Conservation (phyloP, 345 rosid genomes). For the Gossypium anomalum region DNA sequence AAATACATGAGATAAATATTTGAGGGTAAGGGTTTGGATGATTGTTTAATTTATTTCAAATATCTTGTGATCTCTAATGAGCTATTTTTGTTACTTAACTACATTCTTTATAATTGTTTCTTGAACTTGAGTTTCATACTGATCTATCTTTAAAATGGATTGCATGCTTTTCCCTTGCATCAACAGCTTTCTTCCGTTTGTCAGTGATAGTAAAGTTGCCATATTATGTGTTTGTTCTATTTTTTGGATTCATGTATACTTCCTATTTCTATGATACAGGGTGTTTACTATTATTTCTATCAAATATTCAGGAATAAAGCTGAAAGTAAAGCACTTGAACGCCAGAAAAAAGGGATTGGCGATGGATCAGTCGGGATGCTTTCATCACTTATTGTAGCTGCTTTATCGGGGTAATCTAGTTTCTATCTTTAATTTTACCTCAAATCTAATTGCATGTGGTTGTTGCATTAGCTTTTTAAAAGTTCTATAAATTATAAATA, state of each 20-base stretch:
- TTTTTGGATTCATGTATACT: constrained; percentile 31
- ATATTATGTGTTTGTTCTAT: constrained; percentile 9
- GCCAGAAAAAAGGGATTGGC: constrained; percentile 58
- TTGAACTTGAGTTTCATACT: neutral
- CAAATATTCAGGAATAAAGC: constrained; percentile 96
- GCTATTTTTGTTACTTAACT: neutral
- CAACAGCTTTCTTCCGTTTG: neutral
- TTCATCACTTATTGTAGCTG: constrained; percentile 89
- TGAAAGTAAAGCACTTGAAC: constrained; percentile 59
- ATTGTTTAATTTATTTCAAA: neutral
- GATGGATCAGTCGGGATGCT: constrained; percentile 96
- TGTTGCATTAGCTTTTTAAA: neutral
- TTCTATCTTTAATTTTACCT: neutral
- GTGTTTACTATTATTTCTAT: constrained; percentile 99
- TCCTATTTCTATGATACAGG: constrained; percentile 61
- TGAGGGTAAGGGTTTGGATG: neutral
- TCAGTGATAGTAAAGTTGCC: neutral
- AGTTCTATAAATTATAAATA: neutral
- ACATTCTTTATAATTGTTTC: neutral
- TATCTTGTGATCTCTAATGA: neutral
- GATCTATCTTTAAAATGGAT: neutral
- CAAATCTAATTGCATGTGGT: neutral
- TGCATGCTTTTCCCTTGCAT: constrained; percentile 5
- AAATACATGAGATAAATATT: neutral
- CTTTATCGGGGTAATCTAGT: constrained; percentile 75